Conservation (phyloP, 495 filamentous ascomycete genomes). For the Xylaria flabelliformis region DNA sequence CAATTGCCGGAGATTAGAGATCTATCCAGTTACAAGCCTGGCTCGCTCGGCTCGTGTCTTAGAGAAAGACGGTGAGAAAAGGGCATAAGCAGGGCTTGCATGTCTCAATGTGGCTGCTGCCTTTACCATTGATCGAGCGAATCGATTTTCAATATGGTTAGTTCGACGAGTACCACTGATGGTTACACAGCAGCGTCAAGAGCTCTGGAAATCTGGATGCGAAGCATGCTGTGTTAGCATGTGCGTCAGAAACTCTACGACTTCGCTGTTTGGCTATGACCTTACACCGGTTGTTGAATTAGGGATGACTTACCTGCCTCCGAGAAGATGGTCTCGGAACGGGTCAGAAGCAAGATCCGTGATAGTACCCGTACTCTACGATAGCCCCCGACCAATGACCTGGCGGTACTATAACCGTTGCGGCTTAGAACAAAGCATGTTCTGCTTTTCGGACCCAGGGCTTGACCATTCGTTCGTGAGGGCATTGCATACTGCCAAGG, state of each 20-base stretch:
- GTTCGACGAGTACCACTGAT: slow-evolving; percentile 8
- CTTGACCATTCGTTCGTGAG: slow-evolving; percentile 10
- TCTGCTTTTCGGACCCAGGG: slow-evolving; percentile 34
- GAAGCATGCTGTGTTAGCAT: slow-evolving; percentile 20
- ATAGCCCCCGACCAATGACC: slow-evolving; percentile 41
- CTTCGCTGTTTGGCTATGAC: slow-evolving; percentile 19
- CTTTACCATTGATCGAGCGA: slow-evolving; percentile 19
- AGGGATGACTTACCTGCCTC: slow-evolving; percentile 18
- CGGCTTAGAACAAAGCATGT: slow-evolving; percentile 40
- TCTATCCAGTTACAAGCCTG: slow-evolving; percentile 17
- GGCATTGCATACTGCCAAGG: slow-evolving; percentile 20
- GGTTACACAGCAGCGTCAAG: slow-evolving; percentile 27
- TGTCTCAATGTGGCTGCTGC: slow-evolving; percentile 21
- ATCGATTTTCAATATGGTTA: slow-evolving; percentile 16
- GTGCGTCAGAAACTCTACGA: slow-evolving; percentile 19
- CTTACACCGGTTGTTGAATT: slow-evolving; percentile 4
- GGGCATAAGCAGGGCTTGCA: slow-evolving; percentile 19
- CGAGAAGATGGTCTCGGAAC: slow-evolving; percentile 32
- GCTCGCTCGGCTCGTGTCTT: slow-evolving; percentile 10
- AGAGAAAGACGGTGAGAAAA: slow-evolving; percentile 32
- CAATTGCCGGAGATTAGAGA: not conserved
- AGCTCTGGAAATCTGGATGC: slow-evolving; percentile 22
- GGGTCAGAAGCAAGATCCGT: slow-evolving; percentile 36
- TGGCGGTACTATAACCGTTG: slow-evolving; percentile 33
- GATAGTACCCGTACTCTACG: slow-evolving; percentile 16